A percentile compares a stretch with the other conserved stretches of the same genome.
Evolutionary conservation across 768 basidiomycete genomes (phyloP).

Genomic region (Boletus patriciae): DNA sequence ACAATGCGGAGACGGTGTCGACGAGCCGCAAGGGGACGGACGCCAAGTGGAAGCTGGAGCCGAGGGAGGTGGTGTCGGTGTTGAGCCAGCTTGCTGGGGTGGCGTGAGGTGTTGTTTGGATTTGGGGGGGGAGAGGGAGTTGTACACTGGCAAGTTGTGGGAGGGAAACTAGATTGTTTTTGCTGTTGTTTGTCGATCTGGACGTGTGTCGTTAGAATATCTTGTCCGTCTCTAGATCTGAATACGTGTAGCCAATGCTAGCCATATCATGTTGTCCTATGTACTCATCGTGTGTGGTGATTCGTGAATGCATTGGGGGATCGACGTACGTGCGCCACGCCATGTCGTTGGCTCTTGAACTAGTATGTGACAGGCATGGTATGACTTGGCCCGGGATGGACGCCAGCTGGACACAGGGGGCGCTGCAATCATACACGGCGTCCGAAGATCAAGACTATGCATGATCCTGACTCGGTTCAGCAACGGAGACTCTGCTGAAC

Average conservation of each 20-base stretch:
- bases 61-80: conserved; percentile 36
- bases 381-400: too few species aligned
- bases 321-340: too few species aligned
- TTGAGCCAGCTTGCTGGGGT: conserved; percentile 24
- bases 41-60: conserved; percentile 63
- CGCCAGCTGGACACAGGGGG: too few species aligned
- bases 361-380: too few species aligned
- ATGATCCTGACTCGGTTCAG: too few species aligned
- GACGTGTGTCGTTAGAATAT: neutral
- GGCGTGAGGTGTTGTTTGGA: neutral
- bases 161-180: neutral
- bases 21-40: conserved; percentile 76
- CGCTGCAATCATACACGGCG: neutral
- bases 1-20: conserved; percentile 68
- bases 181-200: neutral
- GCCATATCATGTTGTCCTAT: too few species aligned
- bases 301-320: too few species aligned
- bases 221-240: neutral
- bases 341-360: too few species aligned
- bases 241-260: neutral
- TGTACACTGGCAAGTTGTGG: neutral
- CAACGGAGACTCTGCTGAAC: too few species aligned
- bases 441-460: neutral
- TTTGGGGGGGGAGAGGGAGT: too few species aligned
- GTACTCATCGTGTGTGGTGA: too few species aligned